phyloP scores from a whole-genome alignment of 225 moss, liverwort and hornwort species.

The Takakia lepidozioides region DNA sequence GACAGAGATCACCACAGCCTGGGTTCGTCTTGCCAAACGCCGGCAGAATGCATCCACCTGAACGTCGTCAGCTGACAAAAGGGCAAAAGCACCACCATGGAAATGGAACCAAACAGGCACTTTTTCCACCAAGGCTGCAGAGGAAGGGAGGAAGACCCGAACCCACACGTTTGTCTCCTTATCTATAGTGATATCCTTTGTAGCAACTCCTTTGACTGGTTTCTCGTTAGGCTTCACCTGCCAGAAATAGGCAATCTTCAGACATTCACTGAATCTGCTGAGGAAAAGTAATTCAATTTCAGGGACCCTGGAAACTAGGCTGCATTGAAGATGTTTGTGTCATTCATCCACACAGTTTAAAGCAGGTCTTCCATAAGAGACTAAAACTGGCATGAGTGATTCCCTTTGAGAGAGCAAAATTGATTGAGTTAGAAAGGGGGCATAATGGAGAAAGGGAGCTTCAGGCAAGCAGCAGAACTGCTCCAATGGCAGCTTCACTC shows the following conservation, averaged over 20 bases:
- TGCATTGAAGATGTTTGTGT: no score
- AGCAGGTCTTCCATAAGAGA: no score
- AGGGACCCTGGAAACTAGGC: no score
- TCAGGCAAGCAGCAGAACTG: no score
- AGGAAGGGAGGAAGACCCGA: slow-evolving; percentile 7
- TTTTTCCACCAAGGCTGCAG: neutral
- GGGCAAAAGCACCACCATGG: neutral
- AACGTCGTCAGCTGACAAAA: neutral
- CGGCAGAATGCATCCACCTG: neutral
- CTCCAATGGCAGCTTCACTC: no score
- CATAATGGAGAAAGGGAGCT: no score
- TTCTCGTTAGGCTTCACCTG: neutral
- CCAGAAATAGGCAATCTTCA: neutral
- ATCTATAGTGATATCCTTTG: neutral
- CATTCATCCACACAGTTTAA: no score
- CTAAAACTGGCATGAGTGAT: no score
- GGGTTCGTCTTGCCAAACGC: neutral
- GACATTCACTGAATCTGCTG: no score
- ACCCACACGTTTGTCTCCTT: slow-evolving; percentile 1
- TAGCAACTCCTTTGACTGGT: neutral
- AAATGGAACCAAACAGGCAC: neutral
- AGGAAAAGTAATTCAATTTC: no score
- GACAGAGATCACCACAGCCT: neutral
- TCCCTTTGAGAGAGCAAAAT: no score
- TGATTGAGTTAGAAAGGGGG: no score